phyloP scores from a whole-genome alignment of 371 early-diverging fungal species.

The Mucor indicus region DNA sequence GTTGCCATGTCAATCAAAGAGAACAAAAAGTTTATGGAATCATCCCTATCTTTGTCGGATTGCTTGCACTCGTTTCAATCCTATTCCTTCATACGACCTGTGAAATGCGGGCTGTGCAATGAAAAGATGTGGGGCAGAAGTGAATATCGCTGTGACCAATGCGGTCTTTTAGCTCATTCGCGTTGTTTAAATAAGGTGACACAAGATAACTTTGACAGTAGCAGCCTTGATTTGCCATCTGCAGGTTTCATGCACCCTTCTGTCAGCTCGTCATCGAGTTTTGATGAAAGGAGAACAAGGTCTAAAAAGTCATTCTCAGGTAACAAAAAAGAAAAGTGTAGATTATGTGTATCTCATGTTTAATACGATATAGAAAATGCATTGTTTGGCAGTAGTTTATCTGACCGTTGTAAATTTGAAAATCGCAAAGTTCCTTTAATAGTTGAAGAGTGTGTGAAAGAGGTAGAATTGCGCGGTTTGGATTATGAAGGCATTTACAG shows the following conservation, averaged over 20 bases:
- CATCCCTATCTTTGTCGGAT: too few species aligned
- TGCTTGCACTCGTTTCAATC: slow-evolving; percentile 67
- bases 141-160: slow-evolving; percentile 73
- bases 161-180: slow-evolving; percentile 30
- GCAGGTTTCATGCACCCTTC: too few species aligned
- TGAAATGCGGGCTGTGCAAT: slow-evolving; percentile 78
- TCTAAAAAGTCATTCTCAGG: too few species aligned
- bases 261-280: too few species aligned
- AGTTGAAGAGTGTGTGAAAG: slow-evolving; percentile 75
- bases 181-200: slow-evolving; percentile 35
- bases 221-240: too few species aligned
- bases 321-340: too few species aligned
- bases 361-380: too few species aligned
- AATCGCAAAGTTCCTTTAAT: slow-evolving; percentile 62
- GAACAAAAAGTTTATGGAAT: too few species aligned
- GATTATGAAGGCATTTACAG: slow-evolving; percentile 91
- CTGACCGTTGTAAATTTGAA: slow-evolving; percentile 26
- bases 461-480: slow-evolving; percentile 77
- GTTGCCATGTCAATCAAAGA: too few species aligned
- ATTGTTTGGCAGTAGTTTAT: slow-evolving; percentile 35
- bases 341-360: too few species aligned
- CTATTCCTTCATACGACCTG: slow-evolving; percentile 62
- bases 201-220: too few species aligned
- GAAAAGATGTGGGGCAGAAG: slow-evolving; percentile 86
- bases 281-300: too few species aligned